Percentiles rank a stretch among this genome's conserved stretches.
Conservation (phyloP, 2,329 filamentous ascomycete genomes). For the Fusarium paranaense region DNA sequence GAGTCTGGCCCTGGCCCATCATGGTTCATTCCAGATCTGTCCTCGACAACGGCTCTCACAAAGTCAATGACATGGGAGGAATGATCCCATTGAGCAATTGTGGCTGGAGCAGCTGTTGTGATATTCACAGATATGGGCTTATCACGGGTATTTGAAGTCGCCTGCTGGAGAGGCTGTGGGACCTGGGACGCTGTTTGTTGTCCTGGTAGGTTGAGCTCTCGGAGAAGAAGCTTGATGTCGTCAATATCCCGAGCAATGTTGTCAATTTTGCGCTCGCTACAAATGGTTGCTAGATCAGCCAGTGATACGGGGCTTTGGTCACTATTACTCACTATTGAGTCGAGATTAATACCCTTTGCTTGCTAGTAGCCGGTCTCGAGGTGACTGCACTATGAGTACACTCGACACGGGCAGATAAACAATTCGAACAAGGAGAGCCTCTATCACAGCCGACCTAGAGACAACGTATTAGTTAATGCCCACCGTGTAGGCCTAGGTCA, state of each 20-base stretch:
- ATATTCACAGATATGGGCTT: rapidly evolving
- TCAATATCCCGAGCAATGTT: conserved; percentile 49
- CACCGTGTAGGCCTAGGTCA: neutral
- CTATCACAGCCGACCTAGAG: conserved; percentile 36
- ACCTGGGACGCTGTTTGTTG: neutral
- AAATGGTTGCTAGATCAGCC: neutral
- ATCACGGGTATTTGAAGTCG: no score
- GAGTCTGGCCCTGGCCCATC: neutral
- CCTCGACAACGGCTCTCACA: conserved; percentile 41
- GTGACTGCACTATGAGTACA: conserved; percentile 49
- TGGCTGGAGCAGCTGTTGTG: no score
- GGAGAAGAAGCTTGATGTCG: conserved; percentile 45
- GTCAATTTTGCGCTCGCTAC: conserved; percentile 54
- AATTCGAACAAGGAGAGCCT: conserved; percentile 46
- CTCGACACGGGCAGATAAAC: conserved; percentile 45
- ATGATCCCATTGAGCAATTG: conserved; percentile 44
- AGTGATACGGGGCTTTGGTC: no score
- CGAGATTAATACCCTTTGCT: conserved; percentile 52
- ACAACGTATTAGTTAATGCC: neutral
- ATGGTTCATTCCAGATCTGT: neutral
- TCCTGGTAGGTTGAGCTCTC: conserved; percentile 25
- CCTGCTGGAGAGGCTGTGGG: neutral
- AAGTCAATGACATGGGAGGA: conserved; percentile 50
- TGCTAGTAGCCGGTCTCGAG: conserved; percentile 37
- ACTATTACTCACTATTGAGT: conserved; percentile 48